phyloP scores from a whole-genome alignment of 192 early-diverging fungal species.

The Coemansia sp. region DNA sequence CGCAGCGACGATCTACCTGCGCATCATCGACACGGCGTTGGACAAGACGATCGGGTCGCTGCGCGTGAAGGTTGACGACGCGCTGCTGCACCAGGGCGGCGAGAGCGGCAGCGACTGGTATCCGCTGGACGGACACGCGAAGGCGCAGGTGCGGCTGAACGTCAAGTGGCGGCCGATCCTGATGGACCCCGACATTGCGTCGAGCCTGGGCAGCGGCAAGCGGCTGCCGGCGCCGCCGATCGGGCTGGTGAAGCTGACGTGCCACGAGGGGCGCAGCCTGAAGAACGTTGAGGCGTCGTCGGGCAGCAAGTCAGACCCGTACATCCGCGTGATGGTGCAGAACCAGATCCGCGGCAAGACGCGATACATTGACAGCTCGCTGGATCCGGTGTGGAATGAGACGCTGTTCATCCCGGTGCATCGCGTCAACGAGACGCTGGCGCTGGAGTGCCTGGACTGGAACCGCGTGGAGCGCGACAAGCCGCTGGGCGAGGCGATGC shows the following conservation, averaged over 20 bases:
- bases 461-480: slow-evolving; percentile 86
- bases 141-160: slow-evolving; percentile 61
- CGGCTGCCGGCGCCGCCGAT: slow-evolving; percentile 61
- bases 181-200: slow-evolving; percentile 64
- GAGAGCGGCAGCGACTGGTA: slow-evolving; percentile 66
- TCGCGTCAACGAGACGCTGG: slow-evolving; percentile 69
- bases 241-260: slow-evolving; percentile 76
- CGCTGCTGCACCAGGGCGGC: slow-evolving; percentile 43
- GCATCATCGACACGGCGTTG: slow-evolving; percentile 57
- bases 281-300: slow-evolving; percentile 83
- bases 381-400: slow-evolving; percentile 94
- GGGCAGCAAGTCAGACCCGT: slow-evolving; percentile 88
- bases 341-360: slow-evolving; percentile 70
- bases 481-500: slow-evolving; percentile 69
- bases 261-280: slow-evolving; percentile 71
- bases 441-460: slow-evolving; percentile 83
- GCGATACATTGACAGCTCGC: slow-evolving; percentile 74
- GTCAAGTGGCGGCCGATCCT: slow-evolving; percentile 82
- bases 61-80: slow-evolving; percentile 43
- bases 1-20: slow-evolving; percentile 59
- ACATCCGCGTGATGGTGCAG: slow-evolving; percentile 70
- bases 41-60: slow-evolving; percentile 40
- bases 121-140: slow-evolving; percentile 52
- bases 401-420: slow-evolving; percentile 82
- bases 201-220: slow-evolving; percentile 48